These are phyloP conservation scores for Pythium rishiriense DNA, from an alignment of 352 stramenopile species.

Conservation along the genomic window DNA sequence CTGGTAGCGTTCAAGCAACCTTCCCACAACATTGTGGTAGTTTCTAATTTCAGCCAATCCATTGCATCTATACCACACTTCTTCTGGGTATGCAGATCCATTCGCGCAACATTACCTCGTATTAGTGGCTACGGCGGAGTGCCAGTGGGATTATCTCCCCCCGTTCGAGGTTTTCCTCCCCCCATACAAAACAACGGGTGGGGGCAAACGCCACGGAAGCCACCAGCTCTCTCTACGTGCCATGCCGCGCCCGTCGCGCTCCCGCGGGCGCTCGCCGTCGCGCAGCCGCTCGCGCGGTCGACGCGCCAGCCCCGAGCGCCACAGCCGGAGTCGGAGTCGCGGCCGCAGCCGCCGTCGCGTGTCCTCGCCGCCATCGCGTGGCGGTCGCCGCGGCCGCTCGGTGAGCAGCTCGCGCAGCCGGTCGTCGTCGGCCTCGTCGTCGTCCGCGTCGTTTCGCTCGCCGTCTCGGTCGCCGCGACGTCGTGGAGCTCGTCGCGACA, in stretches of 20 bases:
- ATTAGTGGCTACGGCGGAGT: slow-evolving; percentile 12
- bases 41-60: slow-evolving; percentile 14
- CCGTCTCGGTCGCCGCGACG: slow-evolving; percentile 13
- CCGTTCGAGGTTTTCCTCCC: background rate
- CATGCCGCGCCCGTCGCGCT: slow-evolving; percentile 23
- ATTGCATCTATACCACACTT: background rate
- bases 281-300: slow-evolving; percentile 20
- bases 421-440: too few relatives aligned
- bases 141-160: background rate
- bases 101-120: slow-evolving; percentile 4
- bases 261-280: slow-evolving; percentile 23
- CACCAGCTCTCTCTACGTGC: background rate
- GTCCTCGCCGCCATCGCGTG: background rate
- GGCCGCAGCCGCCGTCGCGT: background rate
- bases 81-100: slow-evolving; percentile 1
- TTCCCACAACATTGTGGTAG: slow-evolving; percentile 14
- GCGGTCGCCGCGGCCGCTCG: slow-evolving; percentile 10
- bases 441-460: slow-evolving; percentile 20
- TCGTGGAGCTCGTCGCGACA: background rate
- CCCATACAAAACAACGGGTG: slow-evolving; percentile 12
- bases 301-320: background rate
- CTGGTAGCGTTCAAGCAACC: slow-evolving; percentile 4
- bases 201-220: slow-evolving; percentile 15
- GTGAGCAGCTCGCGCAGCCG: slow-evolving; percentile 16
- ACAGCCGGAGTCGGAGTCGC: slow-evolving; percentile 6